Evolutionary conservation across 495 filamentous ascomycete species (phyloP), one percentile per base, ranked within the genome.

Genomic region (Thozetella sp.): DNA sequence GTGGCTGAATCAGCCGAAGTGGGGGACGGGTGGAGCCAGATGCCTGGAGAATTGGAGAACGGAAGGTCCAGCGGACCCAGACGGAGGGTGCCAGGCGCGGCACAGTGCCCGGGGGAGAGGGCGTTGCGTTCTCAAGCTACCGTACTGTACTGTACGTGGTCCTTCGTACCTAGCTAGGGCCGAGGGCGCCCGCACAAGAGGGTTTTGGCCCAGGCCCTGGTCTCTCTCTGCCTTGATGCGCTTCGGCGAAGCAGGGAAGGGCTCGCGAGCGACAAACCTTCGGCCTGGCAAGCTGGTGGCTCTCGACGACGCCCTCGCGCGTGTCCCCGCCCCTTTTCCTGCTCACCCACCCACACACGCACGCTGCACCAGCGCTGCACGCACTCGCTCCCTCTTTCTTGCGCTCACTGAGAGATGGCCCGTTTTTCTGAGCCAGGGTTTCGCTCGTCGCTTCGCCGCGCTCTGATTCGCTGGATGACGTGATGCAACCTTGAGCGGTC

Each of bases 1-100:
- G 73, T 76, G 72, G 73, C 71, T 75, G 73, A 75, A 66, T 73
- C 70, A 76, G 70, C 72, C 63, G 54, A 50, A 51, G 51, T 2
- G 54, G 37, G 54, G 57, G 57, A 25, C 52, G 34, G 26, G 63
- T 68, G 67, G 67, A 63, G 58, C 68, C 55, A 48, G 43, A 48
- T 48, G 43, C 43, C 43, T 48, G 43, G 43, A 48, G 43, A 48
- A 37, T 37, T 48, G 25, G 26, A 37, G 26, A 37, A 15, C 26
- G 22, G 43, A 48, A 48, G 43, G 43, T 48, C 11, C 43, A 48
- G 20, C 12, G 43, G n/a, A n/a, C n/a, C 43, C 43, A 48, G 43
- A 19, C n/a, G 20, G 43, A 48, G 43, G 20, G 43, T 15, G 13
- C 24, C 25, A 54, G 25, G 53, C 53, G 22, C 43, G n/a, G n/a